These are phyloP conservation scores for Nicotiana benthamiana DNA, from an alignment of 257 asterid genomes.

Conservation along the genomic window DNA sequence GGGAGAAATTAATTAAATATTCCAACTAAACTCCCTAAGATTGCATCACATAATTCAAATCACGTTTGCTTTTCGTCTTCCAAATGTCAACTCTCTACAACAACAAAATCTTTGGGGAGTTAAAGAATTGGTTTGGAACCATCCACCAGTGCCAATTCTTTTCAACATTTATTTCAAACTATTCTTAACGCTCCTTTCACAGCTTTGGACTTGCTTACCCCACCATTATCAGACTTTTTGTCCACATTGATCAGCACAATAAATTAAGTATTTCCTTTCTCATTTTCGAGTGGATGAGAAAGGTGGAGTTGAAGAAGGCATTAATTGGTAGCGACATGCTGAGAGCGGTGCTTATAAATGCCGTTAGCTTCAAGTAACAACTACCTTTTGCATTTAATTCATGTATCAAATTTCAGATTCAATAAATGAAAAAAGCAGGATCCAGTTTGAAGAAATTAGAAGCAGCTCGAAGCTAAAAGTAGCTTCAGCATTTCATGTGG, in stretches of 20 bases:
- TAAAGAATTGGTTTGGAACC: neutral
- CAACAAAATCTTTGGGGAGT: neutral
- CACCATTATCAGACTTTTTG: neutral
- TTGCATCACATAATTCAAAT: neutral
- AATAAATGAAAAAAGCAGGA: neutral
- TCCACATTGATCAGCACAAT: neutral
- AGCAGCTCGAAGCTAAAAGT: no score
- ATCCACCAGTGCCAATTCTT: neutral
- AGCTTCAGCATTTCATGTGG: no score
- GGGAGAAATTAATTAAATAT: no score
- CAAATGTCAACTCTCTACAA: neutral
- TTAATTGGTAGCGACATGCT: neutral
- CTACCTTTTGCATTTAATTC: neutral
- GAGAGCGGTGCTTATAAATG: neutral
- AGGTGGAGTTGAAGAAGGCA: neutral
- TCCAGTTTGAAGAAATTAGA: no score
- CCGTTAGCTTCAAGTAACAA: neutral
- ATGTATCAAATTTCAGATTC: neutral
- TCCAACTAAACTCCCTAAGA: neutral
- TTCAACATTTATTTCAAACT: neutral
- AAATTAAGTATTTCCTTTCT: neutral
- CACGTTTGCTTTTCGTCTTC: neutral
- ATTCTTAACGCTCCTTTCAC: neutral
- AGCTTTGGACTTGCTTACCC: neutral
- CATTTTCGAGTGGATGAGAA: neutral